phyloP scores from a whole-genome alignment of 306 rosid species.

The Rosa chinensis region DNA sequence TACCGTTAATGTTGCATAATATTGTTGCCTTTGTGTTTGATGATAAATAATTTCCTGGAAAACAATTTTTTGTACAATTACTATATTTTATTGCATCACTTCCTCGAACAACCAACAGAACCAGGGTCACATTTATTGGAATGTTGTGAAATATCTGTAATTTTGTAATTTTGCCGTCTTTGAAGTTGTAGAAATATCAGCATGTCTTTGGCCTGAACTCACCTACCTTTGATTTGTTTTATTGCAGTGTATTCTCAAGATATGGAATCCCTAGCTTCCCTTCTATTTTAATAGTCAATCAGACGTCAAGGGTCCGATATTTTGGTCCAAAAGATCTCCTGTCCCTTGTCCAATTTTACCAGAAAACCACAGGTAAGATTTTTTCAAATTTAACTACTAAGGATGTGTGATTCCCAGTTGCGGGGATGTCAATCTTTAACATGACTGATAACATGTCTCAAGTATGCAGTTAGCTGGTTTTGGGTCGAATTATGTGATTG shows the following conservation, averaged over 20 bases:
- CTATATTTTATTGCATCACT: background rate
- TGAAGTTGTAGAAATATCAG: background rate
- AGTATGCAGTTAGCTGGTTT: background rate
- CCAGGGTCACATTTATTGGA: background rate
- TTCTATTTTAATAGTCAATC: constrained; percentile 62
- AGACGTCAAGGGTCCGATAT: constrained; percentile 58
- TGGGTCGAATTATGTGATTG: background rate
- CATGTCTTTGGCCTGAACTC: background rate
- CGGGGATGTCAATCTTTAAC: background rate
- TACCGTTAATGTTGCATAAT: background rate
- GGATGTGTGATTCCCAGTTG: background rate
- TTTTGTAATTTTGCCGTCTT: background rate
- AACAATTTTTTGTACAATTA: background rate
- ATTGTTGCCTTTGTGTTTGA: background rate
- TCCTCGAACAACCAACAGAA: background rate
- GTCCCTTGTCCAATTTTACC: constrained; percentile 55
- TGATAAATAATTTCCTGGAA: background rate
- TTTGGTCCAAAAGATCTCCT: constrained; percentile 47
- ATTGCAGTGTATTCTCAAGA: constrained; percentile 63
- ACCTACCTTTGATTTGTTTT: background rate
- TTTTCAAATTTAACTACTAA: background rate
- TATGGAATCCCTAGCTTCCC: constrained; percentile 77
- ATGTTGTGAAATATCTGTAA: background rate
- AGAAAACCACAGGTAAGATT: constrained; percentile 59
- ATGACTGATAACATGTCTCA: background rate